Percentiles rank a stretch among this genome's conserved stretches.
These are phyloP conservation scores for Corymbia citriodora DNA, from an alignment of 441 rosid genomes.

Conservation along the genomic window DNA sequence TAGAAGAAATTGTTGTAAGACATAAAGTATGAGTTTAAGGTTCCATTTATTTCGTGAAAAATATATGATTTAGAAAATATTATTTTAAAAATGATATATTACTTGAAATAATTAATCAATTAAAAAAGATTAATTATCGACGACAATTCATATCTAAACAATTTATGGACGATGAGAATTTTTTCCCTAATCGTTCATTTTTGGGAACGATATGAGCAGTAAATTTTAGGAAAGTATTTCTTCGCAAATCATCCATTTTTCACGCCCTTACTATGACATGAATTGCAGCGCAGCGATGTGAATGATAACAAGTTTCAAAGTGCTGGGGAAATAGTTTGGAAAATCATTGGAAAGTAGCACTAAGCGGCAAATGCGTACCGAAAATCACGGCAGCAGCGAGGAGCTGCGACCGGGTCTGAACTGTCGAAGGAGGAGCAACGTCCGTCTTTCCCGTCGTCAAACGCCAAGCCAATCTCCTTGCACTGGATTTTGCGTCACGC, in stretches of 20 bases:
- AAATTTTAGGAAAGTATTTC: not conserved
- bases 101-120: not conserved
- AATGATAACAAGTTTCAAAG: not conserved
- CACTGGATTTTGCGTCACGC: not conserved
- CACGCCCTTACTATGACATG: not conserved
- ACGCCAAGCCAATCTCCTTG: not conserved
- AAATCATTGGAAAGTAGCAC: not conserved
- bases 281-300: not conserved
- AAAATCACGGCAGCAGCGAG: not conserved
- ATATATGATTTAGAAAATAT: not conserved
- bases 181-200: accelerated
- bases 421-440: not conserved
- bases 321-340: not conserved
- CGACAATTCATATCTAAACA: accelerated
- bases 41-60: accelerated
- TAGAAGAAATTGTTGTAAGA: not conserved
- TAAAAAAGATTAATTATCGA: not conserved
- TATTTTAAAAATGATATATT: not conserved
- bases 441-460: not conserved
- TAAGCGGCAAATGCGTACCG: not conserved
- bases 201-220: accelerated
- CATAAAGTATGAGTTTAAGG: not conserved
- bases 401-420: not conserved
- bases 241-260: not conserved
- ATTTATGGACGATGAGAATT: accelerated